Percentiles rank a stretch among this genome's conserved stretches.
Evolutionary conservation across 257 asterid genomes (phyloP).

Genomic region (Penstemon eatonii): DNA sequence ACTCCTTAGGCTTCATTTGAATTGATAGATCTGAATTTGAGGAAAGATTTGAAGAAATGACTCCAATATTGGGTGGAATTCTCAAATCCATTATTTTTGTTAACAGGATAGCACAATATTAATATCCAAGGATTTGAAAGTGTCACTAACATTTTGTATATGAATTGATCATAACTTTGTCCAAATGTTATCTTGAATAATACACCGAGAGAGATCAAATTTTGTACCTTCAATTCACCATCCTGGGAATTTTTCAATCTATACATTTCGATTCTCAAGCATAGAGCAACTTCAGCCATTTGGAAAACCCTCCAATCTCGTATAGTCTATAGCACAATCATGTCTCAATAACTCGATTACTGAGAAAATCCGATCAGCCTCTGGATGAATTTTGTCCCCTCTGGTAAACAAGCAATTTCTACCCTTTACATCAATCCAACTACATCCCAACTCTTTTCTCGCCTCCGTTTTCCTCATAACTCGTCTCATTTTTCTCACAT

Average conservation of each 20-base stretch:
- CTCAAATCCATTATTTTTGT: too few relatives aligned
- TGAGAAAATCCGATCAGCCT: slow-evolving; percentile 12
- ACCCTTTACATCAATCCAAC: slow-evolving; percentile 48
- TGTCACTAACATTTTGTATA: too few relatives aligned
- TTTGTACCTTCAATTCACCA: neutral
- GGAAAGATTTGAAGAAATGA: too few relatives aligned
- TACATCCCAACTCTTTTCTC: slow-evolving; percentile 46
- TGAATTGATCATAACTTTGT: too few relatives aligned
- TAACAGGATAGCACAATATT: too few relatives aligned
- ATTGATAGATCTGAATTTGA: too few relatives aligned
- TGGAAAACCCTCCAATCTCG: neutral
- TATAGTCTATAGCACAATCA: neutral
- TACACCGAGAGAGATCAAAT: neutral
- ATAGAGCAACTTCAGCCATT: neutral
- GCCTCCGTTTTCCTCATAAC: slow-evolving; percentile 29
- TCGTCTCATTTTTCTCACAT: slow-evolving; percentile 39
- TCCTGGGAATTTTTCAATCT: neutral
- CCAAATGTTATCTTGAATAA: too few relatives aligned
- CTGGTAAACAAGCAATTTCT: slow-evolving; percentile 26
- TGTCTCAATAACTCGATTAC: slow-evolving; percentile 21
- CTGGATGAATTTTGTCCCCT: slow-evolving; percentile 11
- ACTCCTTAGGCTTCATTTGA: too few relatives aligned
- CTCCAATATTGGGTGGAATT: too few relatives aligned
- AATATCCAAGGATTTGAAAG: too few relatives aligned
- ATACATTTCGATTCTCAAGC: neutral